phyloP scores from a whole-genome alignment of 257 asterid species.

The Eucommia ulmoides region DNA sequence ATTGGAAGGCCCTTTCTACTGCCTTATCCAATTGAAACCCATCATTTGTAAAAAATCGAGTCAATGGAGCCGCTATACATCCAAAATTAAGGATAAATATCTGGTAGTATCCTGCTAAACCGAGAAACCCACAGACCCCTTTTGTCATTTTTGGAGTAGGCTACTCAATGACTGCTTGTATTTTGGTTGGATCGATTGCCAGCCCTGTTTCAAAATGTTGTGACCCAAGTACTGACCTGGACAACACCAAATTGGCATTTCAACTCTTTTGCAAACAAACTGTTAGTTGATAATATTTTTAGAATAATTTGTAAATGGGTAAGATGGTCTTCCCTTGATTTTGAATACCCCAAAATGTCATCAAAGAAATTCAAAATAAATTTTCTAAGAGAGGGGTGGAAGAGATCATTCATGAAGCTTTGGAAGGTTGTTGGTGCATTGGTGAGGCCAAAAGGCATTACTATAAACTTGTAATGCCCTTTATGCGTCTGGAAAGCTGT shows the following conservation, averaged over 20 bases:
- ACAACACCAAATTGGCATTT: neutral
- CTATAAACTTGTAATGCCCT: neutral
- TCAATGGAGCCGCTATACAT: neutral
- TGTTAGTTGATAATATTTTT: neutral
- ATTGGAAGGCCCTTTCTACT: neutral
- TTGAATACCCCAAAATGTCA: neutral
- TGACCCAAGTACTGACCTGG: neutral
- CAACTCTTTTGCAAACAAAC: neutral
- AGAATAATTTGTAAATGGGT: neutral
- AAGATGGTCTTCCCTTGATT: neutral
- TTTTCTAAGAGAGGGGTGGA: neutral
- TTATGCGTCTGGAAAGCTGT: neutral
- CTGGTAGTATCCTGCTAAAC: neutral
- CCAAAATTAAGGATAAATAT: neutral
- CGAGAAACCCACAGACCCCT: neutral
- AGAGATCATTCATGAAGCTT: neutral
- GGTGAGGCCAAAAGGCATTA: neutral
- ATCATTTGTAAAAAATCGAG: neutral
- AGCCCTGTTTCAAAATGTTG: neutral
- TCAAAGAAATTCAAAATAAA: neutral
- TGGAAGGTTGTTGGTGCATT: neutral
- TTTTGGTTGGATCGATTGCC: neutral
- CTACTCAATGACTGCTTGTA: neutral
- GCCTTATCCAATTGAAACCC: neutral
- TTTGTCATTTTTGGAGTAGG: neutral